Conservation (phyloP, 768 basidiomycete species). For the Zangia roseola region DNA sequence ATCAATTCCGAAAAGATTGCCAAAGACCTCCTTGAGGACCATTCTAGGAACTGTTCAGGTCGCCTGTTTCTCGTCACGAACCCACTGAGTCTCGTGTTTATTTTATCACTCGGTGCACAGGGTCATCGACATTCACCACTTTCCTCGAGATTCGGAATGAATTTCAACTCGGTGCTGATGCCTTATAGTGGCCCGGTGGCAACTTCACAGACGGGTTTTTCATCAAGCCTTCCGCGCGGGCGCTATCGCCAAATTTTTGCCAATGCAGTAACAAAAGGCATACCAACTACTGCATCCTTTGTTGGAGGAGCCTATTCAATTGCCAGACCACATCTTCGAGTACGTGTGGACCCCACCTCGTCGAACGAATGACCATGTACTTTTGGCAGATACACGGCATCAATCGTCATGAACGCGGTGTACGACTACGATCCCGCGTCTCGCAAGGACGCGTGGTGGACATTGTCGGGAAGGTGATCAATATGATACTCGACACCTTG, state of each 20-base stretch:
- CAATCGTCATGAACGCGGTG: conserved; percentile 9
- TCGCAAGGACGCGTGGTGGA: conserved; percentile 7
- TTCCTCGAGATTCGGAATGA: conserved; percentile 11
- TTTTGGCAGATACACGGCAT: conserved; percentile 10
- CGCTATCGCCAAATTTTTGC: conserved; percentile 21
- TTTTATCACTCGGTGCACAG: too few species aligned
- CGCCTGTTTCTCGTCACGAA: conserved; percentile 34
- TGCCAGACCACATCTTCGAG: conserved; percentile 35
- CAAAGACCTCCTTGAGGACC: conserved; percentile 45
- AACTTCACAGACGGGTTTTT: conserved; percentile 27
- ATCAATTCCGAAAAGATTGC: conserved; percentile 43
- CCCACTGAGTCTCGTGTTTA: conserved; percentile 1
- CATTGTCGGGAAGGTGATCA: conserved; percentile 7
- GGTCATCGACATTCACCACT: too few species aligned
- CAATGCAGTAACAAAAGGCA: conserved; percentile 27
- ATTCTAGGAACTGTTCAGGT: conserved; percentile 48
- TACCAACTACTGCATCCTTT: conserved; percentile 31
- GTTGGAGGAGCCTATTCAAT: conserved; percentile 29
- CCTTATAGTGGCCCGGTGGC: conserved; percentile 34
- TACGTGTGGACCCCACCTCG: background rate
- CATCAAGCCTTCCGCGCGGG: conserved; percentile 18
- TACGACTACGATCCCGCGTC: conserved; percentile 17
- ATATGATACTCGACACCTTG: conserved; percentile 4
- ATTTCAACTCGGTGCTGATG: conserved; percentile 17
- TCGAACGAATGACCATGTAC: background rate